These are phyloP conservation scores for Xylaria multiplex DNA, from an alignment of 2,329 filamentous ascomycete species.

Conservation along the genomic window DNA sequence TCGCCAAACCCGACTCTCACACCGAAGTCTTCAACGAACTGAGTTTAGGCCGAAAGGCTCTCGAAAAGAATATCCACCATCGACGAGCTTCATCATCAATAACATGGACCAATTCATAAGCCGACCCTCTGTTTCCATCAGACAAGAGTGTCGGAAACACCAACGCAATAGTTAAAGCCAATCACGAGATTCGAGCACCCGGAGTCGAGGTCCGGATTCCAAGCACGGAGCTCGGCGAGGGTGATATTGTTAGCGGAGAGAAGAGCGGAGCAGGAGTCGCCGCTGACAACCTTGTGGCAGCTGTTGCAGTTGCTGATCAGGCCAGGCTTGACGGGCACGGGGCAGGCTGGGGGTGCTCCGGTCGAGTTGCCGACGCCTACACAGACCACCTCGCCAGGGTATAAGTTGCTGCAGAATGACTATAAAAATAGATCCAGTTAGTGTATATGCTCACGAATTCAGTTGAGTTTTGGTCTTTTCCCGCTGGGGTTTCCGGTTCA, in stretches of 20 bases:
- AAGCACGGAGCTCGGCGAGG: conserved; percentile 33
- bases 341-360: conserved; percentile 32
- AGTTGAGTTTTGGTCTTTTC: neutral
- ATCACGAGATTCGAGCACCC: conserved; percentile 41
- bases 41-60: neutral
- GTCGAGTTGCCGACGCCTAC: conserved; percentile 25
- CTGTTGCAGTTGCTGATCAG: conserved; percentile 38
- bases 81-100: neutral
- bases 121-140: neutral
- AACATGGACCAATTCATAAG: neutral
- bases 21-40: neutral
- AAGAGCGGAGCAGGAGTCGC: conserved; percentile 40
- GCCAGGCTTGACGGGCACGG: conserved; percentile 35
- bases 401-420: conserved; percentile 41
- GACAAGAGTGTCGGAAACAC: conserved; percentile 12
- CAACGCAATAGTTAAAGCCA: conserved; percentile 45
- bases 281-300: conserved; percentile 41
- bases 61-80: neutral
- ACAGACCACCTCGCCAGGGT: conserved; percentile 40
- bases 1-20: neutral
- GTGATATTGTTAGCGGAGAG: conserved; percentile 28
- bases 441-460: neutral
- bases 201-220: conserved; percentile 42
- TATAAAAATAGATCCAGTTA: conserved; percentile 5
- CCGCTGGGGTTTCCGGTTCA: neutral